These are phyloP conservation scores for Beta vulgaris DNA, from an alignment of 148 eudicot genomes.

Conservation along the genomic window DNA sequence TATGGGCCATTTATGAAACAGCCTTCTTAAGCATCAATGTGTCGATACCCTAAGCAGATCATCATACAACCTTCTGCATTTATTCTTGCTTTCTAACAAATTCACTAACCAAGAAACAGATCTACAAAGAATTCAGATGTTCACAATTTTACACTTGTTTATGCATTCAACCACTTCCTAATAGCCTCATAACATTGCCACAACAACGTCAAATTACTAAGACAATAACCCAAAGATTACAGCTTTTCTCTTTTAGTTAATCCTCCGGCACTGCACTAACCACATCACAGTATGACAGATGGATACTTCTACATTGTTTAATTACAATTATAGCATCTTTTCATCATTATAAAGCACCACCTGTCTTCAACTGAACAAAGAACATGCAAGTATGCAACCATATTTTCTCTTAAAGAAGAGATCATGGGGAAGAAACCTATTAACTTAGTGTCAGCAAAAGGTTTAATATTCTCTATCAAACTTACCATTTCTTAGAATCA, in stretches of 20 bases:
- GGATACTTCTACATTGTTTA: neutral
- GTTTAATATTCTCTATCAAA: neutral
- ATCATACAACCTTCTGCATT: neutral
- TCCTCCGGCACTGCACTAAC: neutral
- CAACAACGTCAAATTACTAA: neutral
- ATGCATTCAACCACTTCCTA: neutral
- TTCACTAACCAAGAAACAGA: neutral
- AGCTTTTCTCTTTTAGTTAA: neutral
- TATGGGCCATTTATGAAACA: neutral
- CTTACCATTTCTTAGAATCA: slow-evolving; percentile 76
- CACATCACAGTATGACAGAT: neutral
- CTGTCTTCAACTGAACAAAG: neutral
- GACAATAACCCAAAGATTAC: neutral
- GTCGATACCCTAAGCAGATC: neutral
- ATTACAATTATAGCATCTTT: neutral
- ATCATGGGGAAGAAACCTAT: neutral
- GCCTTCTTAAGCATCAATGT: neutral
- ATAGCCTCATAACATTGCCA: neutral
- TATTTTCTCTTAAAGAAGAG: neutral
- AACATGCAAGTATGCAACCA: slow-evolving; percentile 14
- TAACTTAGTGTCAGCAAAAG: neutral
- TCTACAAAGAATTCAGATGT: neutral
- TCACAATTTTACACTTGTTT: neutral
- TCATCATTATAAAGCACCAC: neutral
- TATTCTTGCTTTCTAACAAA: neutral